These are phyloP conservation scores for Dipodascus albidus DNA, from an alignment of 805 yeast species.

Conservation along the genomic window DNA sequence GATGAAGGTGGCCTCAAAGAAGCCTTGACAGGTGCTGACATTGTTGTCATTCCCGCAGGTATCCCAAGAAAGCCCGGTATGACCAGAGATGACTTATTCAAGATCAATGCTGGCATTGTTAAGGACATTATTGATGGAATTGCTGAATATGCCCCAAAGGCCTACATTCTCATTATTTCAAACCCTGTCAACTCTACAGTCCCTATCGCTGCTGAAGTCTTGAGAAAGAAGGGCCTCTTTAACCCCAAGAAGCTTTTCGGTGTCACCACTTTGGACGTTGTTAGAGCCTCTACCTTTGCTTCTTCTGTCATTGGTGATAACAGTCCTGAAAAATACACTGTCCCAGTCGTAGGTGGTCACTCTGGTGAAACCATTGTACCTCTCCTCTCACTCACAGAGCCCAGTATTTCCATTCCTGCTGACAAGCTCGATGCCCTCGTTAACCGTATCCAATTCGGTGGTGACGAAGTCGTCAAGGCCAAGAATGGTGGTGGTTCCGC, in stretches of 20 bases:
- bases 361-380: slow-evolving; percentile 94
- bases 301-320: slow-evolving; percentile 38
- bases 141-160: slow-evolving; percentile 59
- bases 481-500: slow-evolving; percentile 94
- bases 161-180: slow-evolving; percentile 72
- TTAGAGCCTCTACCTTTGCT: slow-evolving; percentile 70
- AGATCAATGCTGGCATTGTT: slow-evolving; percentile 74
- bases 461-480: slow-evolving; percentile 94
- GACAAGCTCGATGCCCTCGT: slow-evolving; percentile 44
- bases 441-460: slow-evolving; percentile 89
- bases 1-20: slow-evolving; percentile 48
- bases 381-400: slow-evolving; percentile 39
- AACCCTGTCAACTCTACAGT: slow-evolving; percentile 93
- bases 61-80: slow-evolving; percentile 91
- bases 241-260: slow-evolving; percentile 72
- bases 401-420: slow-evolving; percentile 27
- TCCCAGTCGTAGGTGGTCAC: slow-evolving; percentile 88
- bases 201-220: slow-evolving; percentile 75
- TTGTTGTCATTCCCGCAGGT: slow-evolving; percentile 86
- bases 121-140: slow-evolving; percentile 62
- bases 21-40: slow-evolving; percentile 71
- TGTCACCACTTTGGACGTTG: slow-evolving; percentile 79
- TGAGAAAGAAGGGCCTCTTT: slow-evolving; percentile 54
- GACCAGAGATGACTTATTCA: slow-evolving; percentile 85
- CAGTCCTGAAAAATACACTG: slow-evolving; percentile 35